These are phyloP conservation scores for Cicer cuneatum DNA, from an alignment of 306 rosid species.

Conservation along the genomic window DNA sequence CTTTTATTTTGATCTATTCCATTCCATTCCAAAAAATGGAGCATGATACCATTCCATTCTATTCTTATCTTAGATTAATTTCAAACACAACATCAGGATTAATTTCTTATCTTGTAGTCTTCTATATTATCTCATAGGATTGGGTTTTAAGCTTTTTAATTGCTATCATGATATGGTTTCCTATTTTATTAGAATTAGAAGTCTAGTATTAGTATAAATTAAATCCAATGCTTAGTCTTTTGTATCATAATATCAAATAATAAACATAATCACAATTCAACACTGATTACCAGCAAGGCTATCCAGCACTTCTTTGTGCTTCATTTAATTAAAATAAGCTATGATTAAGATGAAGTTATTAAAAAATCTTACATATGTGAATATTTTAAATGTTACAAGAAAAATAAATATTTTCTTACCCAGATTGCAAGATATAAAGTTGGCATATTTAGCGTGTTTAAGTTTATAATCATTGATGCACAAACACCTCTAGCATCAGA, in stretches of 20 bases:
- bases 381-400: not conserved
- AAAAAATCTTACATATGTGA: not conserved
- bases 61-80: not conserved
- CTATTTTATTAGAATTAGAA: slow-evolving; percentile 12
- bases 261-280: slow-evolving; percentile 4
- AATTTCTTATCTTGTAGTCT: not conserved
- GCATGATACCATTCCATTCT: not conserved
- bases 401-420: slow-evolving; percentile 16
- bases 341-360: not conserved
- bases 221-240: not conserved
- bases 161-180: not conserved
- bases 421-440: slow-evolving; percentile 13
- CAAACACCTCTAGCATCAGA: too few species aligned
- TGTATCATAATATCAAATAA: not conserved
- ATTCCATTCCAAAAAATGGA: slow-evolving; percentile 8
- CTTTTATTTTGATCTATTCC: slow-evolving; percentile 21
- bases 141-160: not conserved
- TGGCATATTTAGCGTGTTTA: slow-evolving; percentile 14
- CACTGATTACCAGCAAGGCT: not conserved
- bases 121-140: not conserved
- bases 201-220: not conserved
- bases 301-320: not conserved
- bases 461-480: not conserved
- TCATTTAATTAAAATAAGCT: slow-evolving; percentile 15
- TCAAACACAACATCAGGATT: not conserved